Percentiles rank a stretch among this genome's conserved stretches.
These are phyloP conservation scores for Drosera spatulata DNA, from an alignment of 179 eudicot species.

Conservation along the genomic window DNA sequence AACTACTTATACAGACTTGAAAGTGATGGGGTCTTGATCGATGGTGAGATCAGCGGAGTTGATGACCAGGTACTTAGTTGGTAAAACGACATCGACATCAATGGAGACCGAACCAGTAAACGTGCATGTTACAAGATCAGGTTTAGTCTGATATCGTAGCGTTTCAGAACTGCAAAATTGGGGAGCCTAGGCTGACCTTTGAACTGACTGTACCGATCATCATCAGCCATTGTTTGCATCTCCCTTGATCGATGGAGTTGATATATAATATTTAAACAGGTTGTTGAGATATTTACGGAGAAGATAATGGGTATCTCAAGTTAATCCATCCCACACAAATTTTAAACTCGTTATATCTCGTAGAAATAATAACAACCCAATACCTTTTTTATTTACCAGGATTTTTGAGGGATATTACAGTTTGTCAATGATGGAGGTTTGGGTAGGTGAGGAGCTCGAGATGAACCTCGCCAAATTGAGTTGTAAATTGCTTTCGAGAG, in stretches of 20 bases:
- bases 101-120: slow-evolving; percentile 57
- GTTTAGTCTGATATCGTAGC: slow-evolving; percentile 45
- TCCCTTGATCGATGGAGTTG: neutral
- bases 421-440: too few relatives aligned
- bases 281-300: too few relatives aligned
- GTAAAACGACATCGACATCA: slow-evolving; percentile 35
- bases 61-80: slow-evolving; percentile 52
- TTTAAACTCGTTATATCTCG: too few relatives aligned
- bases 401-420: too few relatives aligned
- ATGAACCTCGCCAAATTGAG: too few relatives aligned
- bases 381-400: too few relatives aligned
- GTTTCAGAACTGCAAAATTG: slow-evolving; percentile 44
- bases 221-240: slow-evolving; percentile 6
- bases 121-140: slow-evolving; percentile 53
- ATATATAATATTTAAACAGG: too few relatives aligned
- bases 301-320: too few relatives aligned
- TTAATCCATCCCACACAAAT: too few relatives aligned
- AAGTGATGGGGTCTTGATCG: slow-evolving; percentile 25
- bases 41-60: slow-evolving; percentile 62
- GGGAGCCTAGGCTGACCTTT: slow-evolving; percentile 60
- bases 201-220: slow-evolving; percentile 50
- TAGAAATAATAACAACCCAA: too few relatives aligned
- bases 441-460: too few relatives aligned
- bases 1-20: slow-evolving; percentile 5
- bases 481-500: too few relatives aligned